Conservation (phyloP, 2,329 filamentous ascomycete species). For the Xylaria polymorpha region DNA sequence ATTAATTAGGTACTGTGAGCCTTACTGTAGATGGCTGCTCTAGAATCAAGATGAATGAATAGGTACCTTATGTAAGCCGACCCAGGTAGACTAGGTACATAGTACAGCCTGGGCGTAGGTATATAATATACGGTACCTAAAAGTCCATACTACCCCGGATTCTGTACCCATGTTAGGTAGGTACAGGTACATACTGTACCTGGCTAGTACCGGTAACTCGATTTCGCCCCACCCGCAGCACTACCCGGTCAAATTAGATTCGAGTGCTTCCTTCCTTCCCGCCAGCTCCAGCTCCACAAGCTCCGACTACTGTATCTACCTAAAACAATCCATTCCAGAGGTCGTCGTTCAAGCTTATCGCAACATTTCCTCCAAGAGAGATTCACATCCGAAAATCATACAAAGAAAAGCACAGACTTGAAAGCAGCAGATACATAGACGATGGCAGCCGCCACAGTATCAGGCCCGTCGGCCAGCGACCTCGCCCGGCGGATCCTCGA, state of each 20-base stretch:
- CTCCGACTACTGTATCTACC: too few relatives aligned
- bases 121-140: too few relatives aligned
- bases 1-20: too few relatives aligned
- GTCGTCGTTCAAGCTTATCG: neutral
- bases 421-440: neutral
- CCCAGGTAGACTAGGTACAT: too few relatives aligned
- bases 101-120: too few relatives aligned
- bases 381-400: neutral
- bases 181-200: neutral
- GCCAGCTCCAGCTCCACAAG: neutral
- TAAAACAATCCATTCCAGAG: neutral
- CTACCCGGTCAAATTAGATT: neutral
- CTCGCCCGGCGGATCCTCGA: conserved; percentile 64
- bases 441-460: conserved; percentile 42
- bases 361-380: neutral
- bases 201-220: conserved; percentile 1
- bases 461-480: conserved; percentile 45
- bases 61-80: too few relatives aligned
- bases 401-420: neutral
- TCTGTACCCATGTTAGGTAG: too few relatives aligned
- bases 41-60: too few relatives aligned
- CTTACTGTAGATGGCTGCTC: too few relatives aligned
- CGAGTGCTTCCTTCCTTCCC: neutral
- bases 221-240: conserved; percentile 4
- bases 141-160: too few relatives aligned